A percentile compares a stretch with the other conserved stretches of the same genome.
Evolutionary conservation across 2,329 filamentous ascomycete species (phyloP).

Genomic region (Fonsecaea multimorphosa): DNA sequence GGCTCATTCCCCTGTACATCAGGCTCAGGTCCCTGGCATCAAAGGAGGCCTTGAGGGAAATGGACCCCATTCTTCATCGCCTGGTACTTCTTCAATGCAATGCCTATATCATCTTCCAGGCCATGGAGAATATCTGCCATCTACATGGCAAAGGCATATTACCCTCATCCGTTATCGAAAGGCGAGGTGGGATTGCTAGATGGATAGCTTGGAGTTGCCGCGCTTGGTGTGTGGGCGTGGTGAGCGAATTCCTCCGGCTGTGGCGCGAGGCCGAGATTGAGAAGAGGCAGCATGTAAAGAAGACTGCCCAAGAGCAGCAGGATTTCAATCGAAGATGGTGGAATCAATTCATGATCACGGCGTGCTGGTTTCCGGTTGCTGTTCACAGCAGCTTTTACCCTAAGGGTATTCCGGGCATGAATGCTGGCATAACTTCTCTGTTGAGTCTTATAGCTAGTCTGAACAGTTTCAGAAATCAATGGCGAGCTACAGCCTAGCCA

Average conservation of each 20-base stretch:
- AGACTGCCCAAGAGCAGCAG: constrained; percentile 22
- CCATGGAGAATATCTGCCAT: constrained; percentile 81
- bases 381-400: constrained; percentile 76
- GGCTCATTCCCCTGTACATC: constrained; percentile 74
- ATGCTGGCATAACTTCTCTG: constrained; percentile 60
- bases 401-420: constrained; percentile 64
- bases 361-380: constrained; percentile 75
- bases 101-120: constrained; percentile 72
- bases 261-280: constrained; percentile 48
- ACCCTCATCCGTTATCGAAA: constrained; percentile 47
- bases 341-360: constrained; percentile 40
- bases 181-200: constrained; percentile 55
- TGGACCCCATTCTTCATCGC: constrained; percentile 53
- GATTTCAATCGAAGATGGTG: constrained; percentile 39
- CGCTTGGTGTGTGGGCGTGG: constrained; percentile 80
- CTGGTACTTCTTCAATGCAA: constrained; percentile 72
- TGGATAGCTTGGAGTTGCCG: constrained; percentile 75
- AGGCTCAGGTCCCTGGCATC: constrained; percentile 69
- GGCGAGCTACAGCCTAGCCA: constrained; percentile 47
- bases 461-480: constrained; percentile 52
- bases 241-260: constrained; percentile 74
- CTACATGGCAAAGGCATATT: constrained; percentile 75
- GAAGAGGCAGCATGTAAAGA: constrained; percentile 20
- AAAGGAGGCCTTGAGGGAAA: constrained; percentile 37
- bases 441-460: constrained; percentile 60